These are phyloP conservation scores for Hydrangea macrophylla DNA, from an alignment of 148 eudicot species.

Conservation along the genomic window DNA sequence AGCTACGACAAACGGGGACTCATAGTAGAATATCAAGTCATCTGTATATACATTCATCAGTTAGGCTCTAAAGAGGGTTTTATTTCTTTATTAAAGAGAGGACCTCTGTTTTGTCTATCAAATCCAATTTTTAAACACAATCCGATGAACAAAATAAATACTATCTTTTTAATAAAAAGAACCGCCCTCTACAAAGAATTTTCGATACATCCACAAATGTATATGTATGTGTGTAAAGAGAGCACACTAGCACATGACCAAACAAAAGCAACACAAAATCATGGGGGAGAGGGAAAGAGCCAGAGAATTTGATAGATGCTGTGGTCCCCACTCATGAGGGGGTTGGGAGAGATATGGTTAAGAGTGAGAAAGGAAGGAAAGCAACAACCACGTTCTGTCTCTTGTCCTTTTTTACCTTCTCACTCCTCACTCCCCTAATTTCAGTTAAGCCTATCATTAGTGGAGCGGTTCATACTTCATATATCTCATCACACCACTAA, in stretches of 20 bases:
- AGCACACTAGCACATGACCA: background rate
- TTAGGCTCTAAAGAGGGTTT: too few species aligned
- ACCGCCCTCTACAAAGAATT: too few species aligned
- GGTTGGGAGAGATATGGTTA: background rate
- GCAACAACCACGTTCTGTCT: conserved; percentile 13
- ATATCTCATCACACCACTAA: background rate
- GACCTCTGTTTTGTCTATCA: too few species aligned
- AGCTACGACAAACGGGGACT: too few species aligned
- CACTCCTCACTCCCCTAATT: background rate
- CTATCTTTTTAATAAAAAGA: too few species aligned
- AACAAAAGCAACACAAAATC: background rate
- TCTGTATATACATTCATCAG: too few species aligned
- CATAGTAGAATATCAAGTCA: too few species aligned
- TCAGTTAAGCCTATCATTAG: background rate
- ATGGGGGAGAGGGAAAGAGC: background rate
- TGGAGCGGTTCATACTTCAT: too few species aligned
- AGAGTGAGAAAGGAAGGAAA: conserved; percentile 2
- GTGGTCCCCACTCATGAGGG: background rate
- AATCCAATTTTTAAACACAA: too few species aligned
- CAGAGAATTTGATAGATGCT: background rate
- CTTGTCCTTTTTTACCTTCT: background rate
- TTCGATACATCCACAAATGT: too few species aligned
- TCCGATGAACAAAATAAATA: too few species aligned
- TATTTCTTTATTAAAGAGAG: too few species aligned
- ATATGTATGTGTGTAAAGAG: background rate